Base-by-base conservation (phyloP, 352 stramenopile genomes). In the Saprolegnia parasitica region DNA sequence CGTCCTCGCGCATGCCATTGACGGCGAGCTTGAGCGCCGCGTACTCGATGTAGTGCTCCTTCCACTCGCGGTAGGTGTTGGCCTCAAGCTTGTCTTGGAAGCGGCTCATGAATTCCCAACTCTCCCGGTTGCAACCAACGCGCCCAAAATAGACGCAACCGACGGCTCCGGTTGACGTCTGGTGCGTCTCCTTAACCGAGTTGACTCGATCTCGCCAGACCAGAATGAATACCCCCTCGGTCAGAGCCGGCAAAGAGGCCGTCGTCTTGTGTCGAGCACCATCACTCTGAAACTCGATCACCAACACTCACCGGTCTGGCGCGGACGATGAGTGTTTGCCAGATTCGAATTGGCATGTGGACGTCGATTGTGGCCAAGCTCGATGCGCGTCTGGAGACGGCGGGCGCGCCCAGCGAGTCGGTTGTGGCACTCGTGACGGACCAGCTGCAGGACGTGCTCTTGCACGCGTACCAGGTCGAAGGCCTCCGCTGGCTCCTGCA, bases 31-130 rank as follows among this genome's bases (percentile, higher is more conserved):
- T 97, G 15, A 97, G 78, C 11, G 76, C 77, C 55, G 90, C 83
- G 75, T 97, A 97, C 79, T 97, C 89, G 18, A 97, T 32, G 74
- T 97, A 97, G 47, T 96, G 81, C 57, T 86, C 71, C 37, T 80
- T 75, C 91, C 91, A 97, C 77, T 97, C 88, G 13, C 83, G 79
- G 70, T 91, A 91, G 32, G 77, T 81, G 72, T 97, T 97, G 64
- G 78, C 74, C 42, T 83, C 66, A 4, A 83, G 75, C 67, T 83
- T 83, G n/a, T 71, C 62, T 24, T 68, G 68, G 67, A 83, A 83
- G 39, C 81, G 35, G 21, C 82, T 78, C 77, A 83, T 83, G 42
- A 35, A 35, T 35, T 35, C 29, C 29, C 29, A 35, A 35, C 29
- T 35, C 29, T 5, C 5, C 29, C 29, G 29, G 2, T 5, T 5